Evolutionary conservation across 331 rosid species (phyloP).

Genomic region (Pyrus hybrid): DNA sequence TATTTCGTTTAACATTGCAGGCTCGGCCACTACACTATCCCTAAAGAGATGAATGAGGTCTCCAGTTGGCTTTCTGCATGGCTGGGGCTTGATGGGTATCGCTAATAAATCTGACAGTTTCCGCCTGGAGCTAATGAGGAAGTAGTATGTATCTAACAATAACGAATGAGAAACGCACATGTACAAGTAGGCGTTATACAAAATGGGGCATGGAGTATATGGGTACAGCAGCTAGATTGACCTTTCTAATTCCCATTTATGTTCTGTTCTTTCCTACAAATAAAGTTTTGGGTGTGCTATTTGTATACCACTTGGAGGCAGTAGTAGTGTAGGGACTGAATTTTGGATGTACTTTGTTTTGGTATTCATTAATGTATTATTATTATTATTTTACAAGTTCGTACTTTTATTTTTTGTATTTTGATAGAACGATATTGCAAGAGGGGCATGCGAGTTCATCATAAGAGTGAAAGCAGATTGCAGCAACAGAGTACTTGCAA

Average conservation of each 20-base stretch:
- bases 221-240: slow-evolving; percentile 20
- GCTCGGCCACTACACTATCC: slow-evolving; percentile 85
- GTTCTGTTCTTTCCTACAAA: slow-evolving; percentile 14
- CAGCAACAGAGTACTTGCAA: too few relatives aligned
- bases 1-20: slow-evolving; percentile 36
- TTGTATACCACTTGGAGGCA: slow-evolving; percentile 14
- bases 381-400: neutral
- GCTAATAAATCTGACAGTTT: slow-evolving; percentile 17
- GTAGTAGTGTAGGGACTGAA: neutral
- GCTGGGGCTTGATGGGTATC: slow-evolving; percentile 68
- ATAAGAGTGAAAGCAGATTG: too few relatives aligned
- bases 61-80: slow-evolving; percentile 72
- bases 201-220: slow-evolving; percentile 36
- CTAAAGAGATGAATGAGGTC: slow-evolving; percentile 84
- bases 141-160: slow-evolving; percentile 14
- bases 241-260: slow-evolving; percentile 26
- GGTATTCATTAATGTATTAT: neutral
- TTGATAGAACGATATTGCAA: too few relatives aligned
- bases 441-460: too few relatives aligned
- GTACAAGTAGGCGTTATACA: slow-evolving; percentile 26
- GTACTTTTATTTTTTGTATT: too few relatives aligned
- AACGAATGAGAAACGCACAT: slow-evolving; percentile 16
- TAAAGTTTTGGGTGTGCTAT: slow-evolving; percentile 31
- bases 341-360: slow-evolving; percentile 1
- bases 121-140: slow-evolving; percentile 1